Conservation (phyloP, 495 filamentous ascomycete species). For the Platismatia glauca region DNA sequence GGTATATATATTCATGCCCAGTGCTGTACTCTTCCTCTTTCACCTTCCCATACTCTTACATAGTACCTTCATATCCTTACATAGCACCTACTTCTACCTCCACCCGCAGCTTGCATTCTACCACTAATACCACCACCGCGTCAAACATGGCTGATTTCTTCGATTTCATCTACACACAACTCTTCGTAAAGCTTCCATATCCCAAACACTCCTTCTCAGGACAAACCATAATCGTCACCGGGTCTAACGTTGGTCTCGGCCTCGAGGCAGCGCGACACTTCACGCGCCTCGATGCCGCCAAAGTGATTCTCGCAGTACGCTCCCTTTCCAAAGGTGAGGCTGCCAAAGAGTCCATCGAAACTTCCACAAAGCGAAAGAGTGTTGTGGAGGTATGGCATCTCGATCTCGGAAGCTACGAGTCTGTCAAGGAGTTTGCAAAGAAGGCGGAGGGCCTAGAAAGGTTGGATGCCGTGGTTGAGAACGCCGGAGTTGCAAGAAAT, state of each 20-base stretch:
- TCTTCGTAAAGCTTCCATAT: constrained; percentile 31
- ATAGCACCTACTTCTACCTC: no score
- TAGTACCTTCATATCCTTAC: no score
- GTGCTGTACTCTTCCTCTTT: no score
- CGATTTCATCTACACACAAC: constrained; percentile 38
- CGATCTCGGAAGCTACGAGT: constrained; percentile 31
- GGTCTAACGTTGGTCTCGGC: constrained; percentile 43
- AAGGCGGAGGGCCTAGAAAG: constrained; percentile 22
- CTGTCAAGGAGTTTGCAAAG: constrained; percentile 30
- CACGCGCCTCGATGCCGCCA: constrained; percentile 30
- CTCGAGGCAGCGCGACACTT: constrained; percentile 39
- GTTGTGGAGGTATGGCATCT: constrained; percentile 34
- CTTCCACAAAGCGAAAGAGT: constrained; percentile 25
- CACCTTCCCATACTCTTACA: no score
- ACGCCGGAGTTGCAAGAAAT: constrained; percentile 28
- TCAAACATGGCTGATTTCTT: not conserved
- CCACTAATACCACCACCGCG: not conserved
- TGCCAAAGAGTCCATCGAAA: constrained; percentile 30
- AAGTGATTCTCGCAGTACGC: constrained; percentile 41
- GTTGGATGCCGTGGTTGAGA: constrained; percentile 31
- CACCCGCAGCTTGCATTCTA: no score
- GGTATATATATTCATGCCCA: no score
- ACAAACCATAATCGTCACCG: constrained; percentile 45
- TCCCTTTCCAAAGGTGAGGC: constrained; percentile 33
- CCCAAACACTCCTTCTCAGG: constrained; percentile 28